These are phyloP conservation scores for Favolaschia claudopus DNA, from an alignment of 768 basidiomycete species.

Conservation along the genomic window DNA sequence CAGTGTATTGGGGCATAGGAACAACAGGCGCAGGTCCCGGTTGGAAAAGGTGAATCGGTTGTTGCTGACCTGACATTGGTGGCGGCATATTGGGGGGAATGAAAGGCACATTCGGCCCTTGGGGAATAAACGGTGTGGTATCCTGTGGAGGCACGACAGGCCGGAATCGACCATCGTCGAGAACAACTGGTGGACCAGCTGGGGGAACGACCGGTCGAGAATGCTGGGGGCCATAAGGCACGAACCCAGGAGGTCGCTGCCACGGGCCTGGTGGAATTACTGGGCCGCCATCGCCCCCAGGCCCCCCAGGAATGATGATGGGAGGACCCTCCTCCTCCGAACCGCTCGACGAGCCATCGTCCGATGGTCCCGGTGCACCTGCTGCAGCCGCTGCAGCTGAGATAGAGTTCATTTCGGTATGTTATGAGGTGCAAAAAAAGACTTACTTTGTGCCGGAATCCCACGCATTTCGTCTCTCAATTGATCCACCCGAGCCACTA, in stretches of 20 bases:
- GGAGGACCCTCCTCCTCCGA: constrained; percentile 8
- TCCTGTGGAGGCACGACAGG: too few species aligned
- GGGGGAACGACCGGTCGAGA: too few species aligned
- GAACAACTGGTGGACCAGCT: constrained; percentile 51
- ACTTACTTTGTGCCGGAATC: constrained; percentile 46
- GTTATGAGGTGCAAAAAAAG: too few species aligned
- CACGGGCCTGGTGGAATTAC: constrained; percentile 4
- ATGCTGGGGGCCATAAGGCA: constrained; percentile 7
- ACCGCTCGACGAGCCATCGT: constrained; percentile 12
- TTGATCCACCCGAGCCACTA: constrained; percentile 67
- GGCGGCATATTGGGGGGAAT: constrained; percentile 26
- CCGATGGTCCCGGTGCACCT: constrained; percentile 8
- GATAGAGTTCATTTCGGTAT: too few species aligned
- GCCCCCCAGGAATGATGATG: constrained; percentile 15
- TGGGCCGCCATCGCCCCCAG: background rate
- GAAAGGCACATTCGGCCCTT: constrained; percentile 19
- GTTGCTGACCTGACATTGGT: constrained; percentile 27
- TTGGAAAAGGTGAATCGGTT: constrained; percentile 16
- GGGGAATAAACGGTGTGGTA: constrained; percentile 33
- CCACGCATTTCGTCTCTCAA: constrained; percentile 50
- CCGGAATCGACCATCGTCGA: constrained; percentile 10
- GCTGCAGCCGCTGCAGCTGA: too few species aligned
- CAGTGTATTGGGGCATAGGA: constrained; percentile 13
- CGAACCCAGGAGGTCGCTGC: constrained; percentile 14
- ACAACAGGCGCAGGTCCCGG: constrained; percentile 5